A percentile compares a stretch with the other conserved stretches of the same genome.
Evolutionary conservation across 1,284 basidiomycete genomes (phyloP).

Genomic region (Austroboletus niveus): DNA sequence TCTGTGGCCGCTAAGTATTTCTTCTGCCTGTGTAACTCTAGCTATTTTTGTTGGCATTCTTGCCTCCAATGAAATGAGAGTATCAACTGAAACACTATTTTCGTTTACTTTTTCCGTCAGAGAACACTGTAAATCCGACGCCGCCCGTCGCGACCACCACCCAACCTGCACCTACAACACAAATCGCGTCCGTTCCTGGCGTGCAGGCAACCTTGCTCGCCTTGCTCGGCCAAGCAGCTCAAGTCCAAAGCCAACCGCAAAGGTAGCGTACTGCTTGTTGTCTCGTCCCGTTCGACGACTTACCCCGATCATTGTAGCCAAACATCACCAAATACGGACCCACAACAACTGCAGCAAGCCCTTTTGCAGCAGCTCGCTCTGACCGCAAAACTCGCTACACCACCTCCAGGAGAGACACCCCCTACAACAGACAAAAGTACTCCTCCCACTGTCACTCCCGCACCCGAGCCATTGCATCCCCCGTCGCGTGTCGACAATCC

Average conservation of each 20-base stretch:
- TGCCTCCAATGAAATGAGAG: constrained; percentile 50
- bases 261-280: constrained; percentile 31
- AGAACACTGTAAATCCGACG: constrained; percentile 47
- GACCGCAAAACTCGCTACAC: constrained; percentile 45
- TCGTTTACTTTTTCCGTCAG: constrained; percentile 62
- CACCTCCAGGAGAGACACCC: constrained; percentile 21
- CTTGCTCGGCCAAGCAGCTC: constrained; percentile 61
- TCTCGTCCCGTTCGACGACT: neutral
- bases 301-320: constrained; percentile 42
- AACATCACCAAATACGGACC: constrained; percentile 55
- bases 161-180: constrained; percentile 31
- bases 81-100: constrained; percentile 62
- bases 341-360: constrained; percentile 46
- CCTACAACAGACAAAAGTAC: constrained; percentile 5
- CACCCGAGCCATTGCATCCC: constrained; percentile 1
- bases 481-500: constrained; percentile 30
- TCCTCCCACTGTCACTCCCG: neutral
- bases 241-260: constrained; percentile 16
- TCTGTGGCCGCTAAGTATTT: constrained; percentile 80
- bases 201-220: constrained; percentile 64
- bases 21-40: constrained; percentile 61
- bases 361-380: constrained; percentile 72
- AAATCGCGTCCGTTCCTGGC: constrained; percentile 22
- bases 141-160: constrained; percentile 31
- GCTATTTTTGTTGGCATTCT: constrained; percentile 43